These are phyloP conservation scores for Solanum acaule DNA, from an alignment of 257 asterid genomes.

Conservation along the genomic window DNA sequence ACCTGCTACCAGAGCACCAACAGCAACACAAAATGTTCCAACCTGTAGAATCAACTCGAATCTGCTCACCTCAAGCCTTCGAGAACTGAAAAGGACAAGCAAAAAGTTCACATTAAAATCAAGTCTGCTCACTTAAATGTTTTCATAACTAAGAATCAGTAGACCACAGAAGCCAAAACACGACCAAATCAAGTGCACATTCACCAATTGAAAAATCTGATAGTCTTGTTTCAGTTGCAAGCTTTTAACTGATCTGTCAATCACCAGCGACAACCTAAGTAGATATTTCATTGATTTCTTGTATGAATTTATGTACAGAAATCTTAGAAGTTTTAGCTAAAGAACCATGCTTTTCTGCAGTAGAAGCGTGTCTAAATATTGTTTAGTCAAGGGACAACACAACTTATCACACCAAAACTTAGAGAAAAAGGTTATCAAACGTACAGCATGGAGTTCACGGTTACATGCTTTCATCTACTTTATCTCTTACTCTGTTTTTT, in stretches of 20 bases:
- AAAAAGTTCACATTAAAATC: not conserved
- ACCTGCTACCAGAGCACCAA: constrained; percentile 96
- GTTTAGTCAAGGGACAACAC: not conserved
- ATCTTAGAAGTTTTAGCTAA: not conserved
- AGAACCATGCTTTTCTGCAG: not conserved
- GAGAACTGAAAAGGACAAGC: constrained; percentile 51
- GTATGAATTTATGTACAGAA: not conserved
- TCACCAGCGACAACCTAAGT: not conserved
- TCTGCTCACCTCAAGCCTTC: constrained; percentile 97
- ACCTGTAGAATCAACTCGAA: constrained; percentile 97
- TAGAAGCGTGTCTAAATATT: not conserved
- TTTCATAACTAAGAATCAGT: not conserved
- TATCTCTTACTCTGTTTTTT: not conserved
- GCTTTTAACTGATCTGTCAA: not conserved
- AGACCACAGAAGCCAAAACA: not conserved
- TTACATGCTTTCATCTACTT: not conserved
- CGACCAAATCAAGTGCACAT: not conserved
- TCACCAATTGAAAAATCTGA: not conserved
- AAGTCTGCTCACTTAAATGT: not conserved
- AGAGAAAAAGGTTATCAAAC: not conserved
- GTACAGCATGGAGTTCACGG: not conserved
- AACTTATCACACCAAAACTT: not conserved
- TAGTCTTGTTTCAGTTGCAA: not conserved
- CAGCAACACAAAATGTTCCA: constrained; percentile 79
- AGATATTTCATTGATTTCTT: not conserved